phyloP scores from a whole-genome alignment of 495 filamentous ascomycete genomes.

The Wilcoxina mikolae region DNA sequence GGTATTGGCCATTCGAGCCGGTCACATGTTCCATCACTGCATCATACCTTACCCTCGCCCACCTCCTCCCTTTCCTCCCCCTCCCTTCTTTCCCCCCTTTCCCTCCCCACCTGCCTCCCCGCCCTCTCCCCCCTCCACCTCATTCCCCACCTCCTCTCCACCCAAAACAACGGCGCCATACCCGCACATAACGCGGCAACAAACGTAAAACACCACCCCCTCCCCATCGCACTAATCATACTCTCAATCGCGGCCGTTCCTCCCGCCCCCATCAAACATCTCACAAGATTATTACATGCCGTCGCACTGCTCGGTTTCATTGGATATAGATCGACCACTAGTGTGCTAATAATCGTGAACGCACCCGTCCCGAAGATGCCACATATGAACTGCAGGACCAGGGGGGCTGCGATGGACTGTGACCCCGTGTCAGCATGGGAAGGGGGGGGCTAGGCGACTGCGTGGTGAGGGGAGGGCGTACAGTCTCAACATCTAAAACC shows the following conservation, averaged over 20 bases:
- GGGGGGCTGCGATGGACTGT: constrained; percentile 34
- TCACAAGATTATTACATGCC: constrained; percentile 54
- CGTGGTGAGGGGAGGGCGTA: neutral
- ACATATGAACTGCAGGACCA: constrained; percentile 43
- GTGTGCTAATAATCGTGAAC: constrained; percentile 38
- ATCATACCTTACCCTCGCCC: too few species aligned
- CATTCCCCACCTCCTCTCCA: constrained; percentile 2
- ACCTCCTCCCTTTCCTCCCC: too few species aligned
- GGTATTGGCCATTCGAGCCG: too few species aligned
- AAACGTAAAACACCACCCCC: constrained; percentile 58
- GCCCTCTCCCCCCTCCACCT: constrained; percentile 1
- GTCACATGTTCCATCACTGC: too few species aligned
- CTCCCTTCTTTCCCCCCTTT: too few species aligned
- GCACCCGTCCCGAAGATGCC: constrained; percentile 40
- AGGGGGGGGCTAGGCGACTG: neutral
- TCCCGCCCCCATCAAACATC: constrained; percentile 53
- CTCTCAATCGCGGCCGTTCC: constrained; percentile 50
- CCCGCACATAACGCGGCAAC: constrained; percentile 40
- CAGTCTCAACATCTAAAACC: constrained; percentile 36
- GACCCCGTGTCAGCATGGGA: neutral
- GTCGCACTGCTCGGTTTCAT: constrained; percentile 47
- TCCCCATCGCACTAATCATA: constrained; percentile 50
- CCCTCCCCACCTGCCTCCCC: neutral
- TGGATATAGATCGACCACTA: constrained; percentile 54
- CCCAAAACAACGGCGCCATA: constrained; percentile 39